Conservation (phyloP, 1,284 basidiomycete species). For the Apiotrichum veenhuisii region DNA sequence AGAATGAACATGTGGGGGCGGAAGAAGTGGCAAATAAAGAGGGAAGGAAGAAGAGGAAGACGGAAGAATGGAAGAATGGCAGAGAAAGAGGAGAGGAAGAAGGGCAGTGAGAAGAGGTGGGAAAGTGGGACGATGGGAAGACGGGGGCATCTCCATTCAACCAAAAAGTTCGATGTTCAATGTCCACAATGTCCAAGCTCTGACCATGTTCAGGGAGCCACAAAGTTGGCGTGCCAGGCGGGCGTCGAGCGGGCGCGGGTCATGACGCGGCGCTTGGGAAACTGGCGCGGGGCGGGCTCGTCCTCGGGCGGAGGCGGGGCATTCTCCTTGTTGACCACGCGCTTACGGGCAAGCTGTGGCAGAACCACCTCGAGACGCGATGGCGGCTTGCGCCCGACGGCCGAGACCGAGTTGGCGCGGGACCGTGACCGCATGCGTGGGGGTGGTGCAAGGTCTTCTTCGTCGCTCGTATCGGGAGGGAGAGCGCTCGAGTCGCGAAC, state of each 20-base stretch:
- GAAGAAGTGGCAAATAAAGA: not conserved
- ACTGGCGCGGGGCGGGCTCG: not conserved
- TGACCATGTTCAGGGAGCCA: not conserved
- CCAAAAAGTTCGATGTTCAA: not conserved
- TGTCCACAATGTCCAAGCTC: not conserved
- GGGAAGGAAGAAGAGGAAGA: not conserved
- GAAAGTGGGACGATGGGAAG: not conserved
- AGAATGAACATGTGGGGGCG: no score
- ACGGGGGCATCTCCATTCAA: not conserved
- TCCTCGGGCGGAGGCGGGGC: not conserved
- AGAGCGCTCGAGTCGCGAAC: not conserved
- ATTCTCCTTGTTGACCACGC: constrained; percentile 1
- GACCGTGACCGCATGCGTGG: not conserved
- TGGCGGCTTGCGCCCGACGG: not conserved
- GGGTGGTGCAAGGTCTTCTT: not conserved
- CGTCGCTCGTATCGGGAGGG: not conserved
- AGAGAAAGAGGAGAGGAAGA: no score
- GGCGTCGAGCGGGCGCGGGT: not conserved
- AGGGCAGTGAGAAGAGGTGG: no score
- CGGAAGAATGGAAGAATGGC: not conserved
- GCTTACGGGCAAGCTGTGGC: not conserved
- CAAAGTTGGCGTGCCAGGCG: not conserved
- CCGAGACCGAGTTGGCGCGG: not conserved
- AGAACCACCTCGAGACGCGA: not conserved
- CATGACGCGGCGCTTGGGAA: not conserved